Conservation (phyloP, 352 stramenopile species). For the Pythium monospermum region DNA sequence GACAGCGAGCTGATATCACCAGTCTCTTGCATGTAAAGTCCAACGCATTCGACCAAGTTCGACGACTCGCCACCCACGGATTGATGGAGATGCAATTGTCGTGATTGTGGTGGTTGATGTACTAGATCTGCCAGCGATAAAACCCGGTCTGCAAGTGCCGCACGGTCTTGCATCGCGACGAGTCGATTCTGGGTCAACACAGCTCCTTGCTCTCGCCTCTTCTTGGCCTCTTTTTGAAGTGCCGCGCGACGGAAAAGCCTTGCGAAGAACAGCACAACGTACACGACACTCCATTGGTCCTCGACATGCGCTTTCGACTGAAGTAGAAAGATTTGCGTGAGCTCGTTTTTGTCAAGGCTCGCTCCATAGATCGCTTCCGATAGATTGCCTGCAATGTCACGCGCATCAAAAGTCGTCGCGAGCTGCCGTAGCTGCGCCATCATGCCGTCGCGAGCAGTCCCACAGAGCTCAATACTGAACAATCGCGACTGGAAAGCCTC, state of each 20-base stretch:
- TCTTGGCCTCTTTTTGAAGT: slow-evolving; percentile 27
- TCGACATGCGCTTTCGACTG: slow-evolving; percentile 23
- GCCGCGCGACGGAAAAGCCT: slow-evolving; percentile 28
- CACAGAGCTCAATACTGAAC: slow-evolving; percentile 19
- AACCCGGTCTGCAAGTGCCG: too few relatives aligned
- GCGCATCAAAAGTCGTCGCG: slow-evolving; percentile 22
- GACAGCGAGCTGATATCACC: too few relatives aligned
- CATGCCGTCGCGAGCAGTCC: neutral
- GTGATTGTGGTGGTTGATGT: too few relatives aligned
- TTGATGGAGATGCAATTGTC: too few relatives aligned
- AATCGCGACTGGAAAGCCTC: slow-evolving; percentile 13
- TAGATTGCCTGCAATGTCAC: slow-evolving; percentile 27
- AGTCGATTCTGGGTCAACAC: neutral
- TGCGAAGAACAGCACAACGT: slow-evolving; percentile 36
- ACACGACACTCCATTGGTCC: slow-evolving; percentile 29
- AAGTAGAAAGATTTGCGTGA: slow-evolving; percentile 24
- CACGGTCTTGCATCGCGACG: neutral
- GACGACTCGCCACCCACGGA: too few relatives aligned
- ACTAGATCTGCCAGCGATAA: too few relatives aligned
- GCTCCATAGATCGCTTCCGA: slow-evolving; percentile 31
- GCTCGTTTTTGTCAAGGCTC: slow-evolving; percentile 28
- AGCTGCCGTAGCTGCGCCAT: slow-evolving; percentile 16
- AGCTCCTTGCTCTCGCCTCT: slow-evolving; percentile 2
- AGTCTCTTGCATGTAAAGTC: too few relatives aligned
- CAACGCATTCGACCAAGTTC: too few relatives aligned